phyloP scores from a whole-genome alignment of 805 yeast genomes.

The Teunomyces cretensis region DNA sequence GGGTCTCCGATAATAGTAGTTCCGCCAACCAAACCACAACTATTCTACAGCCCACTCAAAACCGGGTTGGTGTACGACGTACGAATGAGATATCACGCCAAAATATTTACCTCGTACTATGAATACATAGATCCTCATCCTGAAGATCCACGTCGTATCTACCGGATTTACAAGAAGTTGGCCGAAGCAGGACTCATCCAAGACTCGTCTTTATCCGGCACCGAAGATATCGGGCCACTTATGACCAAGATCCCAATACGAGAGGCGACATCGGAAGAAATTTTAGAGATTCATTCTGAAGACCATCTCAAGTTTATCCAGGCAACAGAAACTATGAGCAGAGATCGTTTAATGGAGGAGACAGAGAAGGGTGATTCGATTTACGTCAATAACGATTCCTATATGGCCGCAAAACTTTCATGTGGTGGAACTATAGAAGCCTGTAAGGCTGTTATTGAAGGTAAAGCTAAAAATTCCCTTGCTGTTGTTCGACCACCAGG shows the following conservation, averaged over 20 bases:
- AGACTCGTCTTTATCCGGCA: slow-evolving; percentile 73
- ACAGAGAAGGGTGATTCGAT: slow-evolving; percentile 94
- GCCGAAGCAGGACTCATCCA: slow-evolving; percentile 91
- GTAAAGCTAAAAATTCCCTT: slow-evolving; percentile 82
- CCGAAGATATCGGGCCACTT: slow-evolving; percentile 75
- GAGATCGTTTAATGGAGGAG: slow-evolving; percentile 72
- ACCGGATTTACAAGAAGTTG: slow-evolving; percentile 85
- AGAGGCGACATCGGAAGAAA: slow-evolving; percentile 85
- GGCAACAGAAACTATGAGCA: slow-evolving; percentile 72
- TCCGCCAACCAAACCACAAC: slow-evolving; percentile 62
- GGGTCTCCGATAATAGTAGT: slow-evolving; percentile 36
- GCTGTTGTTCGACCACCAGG: slow-evolving; percentile 99
- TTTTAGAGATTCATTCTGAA: slow-evolving; percentile 78
- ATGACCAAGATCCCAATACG: slow-evolving; percentile 90
- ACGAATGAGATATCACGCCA: slow-evolving; percentile 96
- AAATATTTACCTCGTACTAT: slow-evolving; percentile 84
- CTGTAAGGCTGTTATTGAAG: slow-evolving; percentile 92
- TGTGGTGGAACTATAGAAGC: slow-evolving; percentile 98
- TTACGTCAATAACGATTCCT: slow-evolving; percentile 89
- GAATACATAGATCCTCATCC: slow-evolving; percentile 99
- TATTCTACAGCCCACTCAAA: slow-evolving; percentile 72
- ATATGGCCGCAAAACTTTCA: slow-evolving; percentile 80
- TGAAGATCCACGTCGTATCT: slow-evolving; percentile 95
- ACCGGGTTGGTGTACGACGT: slow-evolving; percentile 97
- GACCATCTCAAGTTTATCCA: slow-evolving; percentile 76